Percentiles rank a stretch among this genome's conserved stretches.
These are phyloP conservation scores for Geotrichum aggregatum DNA, from an alignment of 1,139 yeast species.

Conservation along the genomic window DNA sequence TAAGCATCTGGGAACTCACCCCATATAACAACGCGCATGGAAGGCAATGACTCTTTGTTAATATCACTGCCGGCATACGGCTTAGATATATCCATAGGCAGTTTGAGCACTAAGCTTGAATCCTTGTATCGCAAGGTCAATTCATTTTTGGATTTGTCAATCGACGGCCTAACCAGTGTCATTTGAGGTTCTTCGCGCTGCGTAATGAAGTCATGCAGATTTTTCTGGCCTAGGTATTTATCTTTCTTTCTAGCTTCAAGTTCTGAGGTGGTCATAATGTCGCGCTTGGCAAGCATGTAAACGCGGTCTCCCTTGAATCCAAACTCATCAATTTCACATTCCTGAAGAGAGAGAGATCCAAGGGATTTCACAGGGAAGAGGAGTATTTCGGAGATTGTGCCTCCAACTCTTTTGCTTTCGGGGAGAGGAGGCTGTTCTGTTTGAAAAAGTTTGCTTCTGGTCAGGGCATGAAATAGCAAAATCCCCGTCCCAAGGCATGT, in stretches of 20 bases:
- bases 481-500: no score
- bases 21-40: constrained; percentile 32
- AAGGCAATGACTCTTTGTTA: neutral
- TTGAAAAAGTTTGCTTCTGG: no score
- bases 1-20: constrained; percentile 28
- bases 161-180: constrained; percentile 33
- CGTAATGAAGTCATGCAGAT: constrained; percentile 36
- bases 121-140: constrained; percentile 35
- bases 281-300: constrained; percentile 40
- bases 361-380: constrained; percentile 46
- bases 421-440: neutral
- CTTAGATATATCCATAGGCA: constrained; percentile 30
- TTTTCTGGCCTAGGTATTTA: constrained; percentile 4
- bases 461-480: no score
- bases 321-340: constrained; percentile 38
- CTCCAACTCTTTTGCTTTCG: neutral
- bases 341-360: constrained; percentile 37
- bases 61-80: neutral
- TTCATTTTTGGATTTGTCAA: constrained; percentile 30
- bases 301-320: constrained; percentile 46
- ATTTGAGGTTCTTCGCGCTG: constrained; percentile 39
- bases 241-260: constrained; percentile 15
- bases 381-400: constrained; percentile 28
- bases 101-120: constrained; percentile 22
- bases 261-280: constrained; percentile 15